Evolutionary conservation across 208 protist species (phyloP), one percentile per base, ranked within the genome.

Genomic region (Trypanosoma rangeli): DNA sequence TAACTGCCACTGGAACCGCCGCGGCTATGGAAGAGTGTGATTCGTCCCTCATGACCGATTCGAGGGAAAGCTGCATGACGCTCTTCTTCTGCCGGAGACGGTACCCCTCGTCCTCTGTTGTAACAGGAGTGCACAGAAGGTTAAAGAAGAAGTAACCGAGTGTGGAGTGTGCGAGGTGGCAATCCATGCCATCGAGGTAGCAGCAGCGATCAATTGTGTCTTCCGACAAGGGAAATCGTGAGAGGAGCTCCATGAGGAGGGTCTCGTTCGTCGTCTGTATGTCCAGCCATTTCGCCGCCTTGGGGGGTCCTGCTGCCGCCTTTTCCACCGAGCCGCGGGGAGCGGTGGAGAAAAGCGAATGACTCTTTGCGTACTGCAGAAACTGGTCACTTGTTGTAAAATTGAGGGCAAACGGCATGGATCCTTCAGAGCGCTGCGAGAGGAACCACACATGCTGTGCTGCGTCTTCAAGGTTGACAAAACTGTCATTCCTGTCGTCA

Each of bases 51-150:
- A 85, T 86, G 22, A 85, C 86, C 29, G 90, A 86, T n/a, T 95
- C 85, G 31, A 95, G 89, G 42, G 76, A 86, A 73, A 84, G 84
- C 74, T 93, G 83, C 78, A 94, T 93, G 35, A 93, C 83, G 42
- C 86, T 89, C 64, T 86, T 86, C 12, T 65, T 65, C 22, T 63
- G 57, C 15, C 68, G 71, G 1, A 61, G 20, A 26, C 54, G 55
- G 61, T 53, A 1, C 18, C 29, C 15, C 8, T 15, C 61, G 3
- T 52, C 55, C 1, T 69, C 65, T 3, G 62, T 60, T 13, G 66
- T 57, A 24, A 86, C 67, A 0, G 90, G 90, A 9, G 90, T 92
- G 58, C 90, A 93, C 64, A 81, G 83, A 5, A 95, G 35, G 39
- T 80, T 89, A 20, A 95, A 73, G 58, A 90, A 93, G 50, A 88